Conservation (phyloP, 371 early-diverging fungal species). For the Syncephalastrum monosporum region DNA sequence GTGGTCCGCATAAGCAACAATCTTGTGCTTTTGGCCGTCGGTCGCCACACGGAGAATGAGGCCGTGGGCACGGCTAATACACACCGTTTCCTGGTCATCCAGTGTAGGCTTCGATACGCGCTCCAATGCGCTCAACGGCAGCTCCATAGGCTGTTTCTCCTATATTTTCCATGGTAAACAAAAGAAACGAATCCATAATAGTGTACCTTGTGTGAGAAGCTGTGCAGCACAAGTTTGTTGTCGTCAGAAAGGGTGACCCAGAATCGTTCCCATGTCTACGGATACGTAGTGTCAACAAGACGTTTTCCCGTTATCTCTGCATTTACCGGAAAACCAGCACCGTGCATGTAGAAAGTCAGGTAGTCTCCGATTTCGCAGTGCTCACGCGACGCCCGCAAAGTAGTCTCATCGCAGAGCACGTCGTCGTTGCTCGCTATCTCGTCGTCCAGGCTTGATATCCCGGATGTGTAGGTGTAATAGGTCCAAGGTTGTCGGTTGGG, state of each 20-base stretch:
- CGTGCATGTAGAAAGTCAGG: constrained; percentile 33
- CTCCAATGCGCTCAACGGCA: constrained; percentile 12
- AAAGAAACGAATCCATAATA: background rate
- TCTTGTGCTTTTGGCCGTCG: constrained; percentile 3
- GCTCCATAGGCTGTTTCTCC: constrained; percentile 7
- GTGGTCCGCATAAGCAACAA: constrained; percentile 21
- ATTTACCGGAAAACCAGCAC: constrained; percentile 31
- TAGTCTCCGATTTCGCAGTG: constrained; percentile 29
- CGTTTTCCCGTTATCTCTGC: background rate
- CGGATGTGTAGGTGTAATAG: constrained; percentile 10
- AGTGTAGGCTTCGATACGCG: constrained; percentile 16
- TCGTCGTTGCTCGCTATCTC: constrained; percentile 9
- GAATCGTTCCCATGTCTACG: constrained; percentile 26
- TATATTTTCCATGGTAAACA: background rate
- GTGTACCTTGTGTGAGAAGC: constrained; percentile 23
- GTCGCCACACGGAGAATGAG: constrained; percentile 15
- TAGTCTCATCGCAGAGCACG: constrained; percentile 1
- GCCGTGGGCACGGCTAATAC: constrained; percentile 17
- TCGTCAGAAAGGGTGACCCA: constrained; percentile 23
- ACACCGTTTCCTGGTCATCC: constrained; percentile 19
- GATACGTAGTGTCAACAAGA: background rate
- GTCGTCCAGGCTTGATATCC: constrained; percentile 1
- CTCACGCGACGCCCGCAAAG: constrained; percentile 5
- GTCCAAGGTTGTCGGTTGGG: constrained; percentile 14
- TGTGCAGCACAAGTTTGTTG: constrained; percentile 11